Conservation (phyloP, 2,329 filamentous ascomycete species). For the Amauroascus niger region DNA sequence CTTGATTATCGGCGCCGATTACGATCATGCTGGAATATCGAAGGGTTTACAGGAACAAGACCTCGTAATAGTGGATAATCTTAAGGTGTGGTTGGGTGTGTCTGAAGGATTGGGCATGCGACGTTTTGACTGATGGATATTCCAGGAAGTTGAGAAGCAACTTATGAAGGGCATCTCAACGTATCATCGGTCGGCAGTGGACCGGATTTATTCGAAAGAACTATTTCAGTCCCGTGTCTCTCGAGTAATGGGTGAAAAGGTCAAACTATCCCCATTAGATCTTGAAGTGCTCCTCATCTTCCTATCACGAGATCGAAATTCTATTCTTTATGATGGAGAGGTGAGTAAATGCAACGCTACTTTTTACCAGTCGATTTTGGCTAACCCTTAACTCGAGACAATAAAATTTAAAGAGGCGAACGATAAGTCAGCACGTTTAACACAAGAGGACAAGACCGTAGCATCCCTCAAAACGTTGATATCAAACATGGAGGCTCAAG, state of each 20-base stretch:
- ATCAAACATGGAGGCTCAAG: constrained; percentile 53
- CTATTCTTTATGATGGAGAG: constrained; percentile 41
- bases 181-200: constrained; percentile 45
- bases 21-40: constrained; percentile 24
- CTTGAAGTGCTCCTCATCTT: constrained; percentile 61
- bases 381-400: constrained; percentile 43
- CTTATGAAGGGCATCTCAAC: constrained; percentile 41
- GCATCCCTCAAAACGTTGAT: constrained; percentile 70
- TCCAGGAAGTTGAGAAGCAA: constrained; percentile 45
- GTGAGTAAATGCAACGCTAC: constrained; percentile 23
- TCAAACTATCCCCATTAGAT: constrained; percentile 52
- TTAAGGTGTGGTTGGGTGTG: constrained; percentile 40
- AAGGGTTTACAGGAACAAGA: constrained; percentile 33
- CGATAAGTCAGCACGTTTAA: constrained; percentile 47
- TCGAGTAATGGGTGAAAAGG: constrained; percentile 40
- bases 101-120: background rate
- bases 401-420: constrained; percentile 60
- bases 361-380: constrained; percentile 13
- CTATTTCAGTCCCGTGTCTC: constrained; percentile 55
- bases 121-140: background rate
- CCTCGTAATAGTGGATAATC: constrained; percentile 45
- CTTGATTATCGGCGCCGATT: constrained; percentile 42
- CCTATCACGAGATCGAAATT: constrained; percentile 56
- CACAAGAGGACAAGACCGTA: constrained; percentile 69
- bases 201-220: constrained; percentile 57